Evolutionary conservation across 306 rosid species (phyloP), one percentile per base, ranked within the genome.

Genomic region (Rosa rugosa): DNA sequence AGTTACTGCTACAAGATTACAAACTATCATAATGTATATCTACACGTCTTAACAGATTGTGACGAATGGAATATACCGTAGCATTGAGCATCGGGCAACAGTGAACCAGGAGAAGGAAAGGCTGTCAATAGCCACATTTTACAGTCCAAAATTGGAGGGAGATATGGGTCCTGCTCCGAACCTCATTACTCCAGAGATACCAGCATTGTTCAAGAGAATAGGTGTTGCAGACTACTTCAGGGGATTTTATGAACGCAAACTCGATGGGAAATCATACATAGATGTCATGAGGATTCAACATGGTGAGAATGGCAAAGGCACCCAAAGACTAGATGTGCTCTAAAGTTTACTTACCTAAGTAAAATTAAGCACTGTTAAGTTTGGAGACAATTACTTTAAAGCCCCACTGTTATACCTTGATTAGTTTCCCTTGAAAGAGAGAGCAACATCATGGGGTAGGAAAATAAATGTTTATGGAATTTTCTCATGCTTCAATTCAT

Each of bases 91-190:
- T 77, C 64, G 89, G 3, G 91, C 87, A 0, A 77, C 71, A 1
- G 87, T 90, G 9, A 90, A 88, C 80, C 40, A 72, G 12, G 3
- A 16, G 13, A 83, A 83, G 17, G 93, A 91, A 31, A 87, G 96
- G 68, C 25, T 91, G 6, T 83, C 87, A 0, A 46, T 89, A 4
- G 93, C 85, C 71, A 79, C 89, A 60, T 88, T 88, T 50, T 84
- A 66, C 76, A 79, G 54, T 9, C 86, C 88, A 27, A 82, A 78
- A 8, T 49, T 87, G 66, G 89, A 73, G 27, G 83, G 73, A 68
- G 84, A 82, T 13, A 25, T 88, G 22, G 88, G 95, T 47, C 95
- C 92, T 22, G 65, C 82, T 18, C 79, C 86, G 36, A 76, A 81
- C 72, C 81, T 89, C 67, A 8, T 89, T 5, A 83, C 83, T 63